These are phyloP conservation scores for Diaporthe citrichinensis DNA, from an alignment of 2,329 filamentous ascomycete species.

Conservation along the genomic window DNA sequence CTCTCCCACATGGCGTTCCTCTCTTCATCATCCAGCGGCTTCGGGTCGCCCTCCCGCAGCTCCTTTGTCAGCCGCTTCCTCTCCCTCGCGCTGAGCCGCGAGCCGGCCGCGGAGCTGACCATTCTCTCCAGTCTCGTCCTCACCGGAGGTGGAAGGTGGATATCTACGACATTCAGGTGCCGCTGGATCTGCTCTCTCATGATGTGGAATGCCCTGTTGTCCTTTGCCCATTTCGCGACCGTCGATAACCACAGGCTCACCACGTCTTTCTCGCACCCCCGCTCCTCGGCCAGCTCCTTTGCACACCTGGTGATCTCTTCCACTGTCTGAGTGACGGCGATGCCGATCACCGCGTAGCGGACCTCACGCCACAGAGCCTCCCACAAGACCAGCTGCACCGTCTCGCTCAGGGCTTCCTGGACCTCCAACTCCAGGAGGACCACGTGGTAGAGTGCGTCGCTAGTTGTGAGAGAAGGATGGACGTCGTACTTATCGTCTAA, in stretches of 20 bases:
- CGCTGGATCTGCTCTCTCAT: slow-evolving; percentile 47
- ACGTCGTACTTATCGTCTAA: slow-evolving; percentile 49
- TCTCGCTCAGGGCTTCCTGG: slow-evolving; percentile 43
- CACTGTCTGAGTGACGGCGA: slow-evolving; percentile 42
- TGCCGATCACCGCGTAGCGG: slow-evolving; percentile 47
- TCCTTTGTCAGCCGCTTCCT: slow-evolving; percentile 19
- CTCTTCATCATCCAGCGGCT: slow-evolving; percentile 38
- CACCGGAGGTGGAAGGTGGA: slow-evolving; percentile 43
- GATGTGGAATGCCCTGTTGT: slow-evolving; percentile 44
- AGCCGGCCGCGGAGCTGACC: slow-evolving; percentile 18
- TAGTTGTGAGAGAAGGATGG: slow-evolving; percentile 48
- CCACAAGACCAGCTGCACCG: slow-evolving; percentile 47
- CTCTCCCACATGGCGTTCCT: slow-evolving; percentile 44
- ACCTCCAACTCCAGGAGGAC: slow-evolving; percentile 46
- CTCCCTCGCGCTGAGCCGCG: slow-evolving; percentile 30
- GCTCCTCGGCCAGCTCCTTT: slow-evolving; percentile 25
- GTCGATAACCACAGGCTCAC: slow-evolving; percentile 41
- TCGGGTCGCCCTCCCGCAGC: slow-evolving; percentile 29
- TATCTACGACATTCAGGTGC: slow-evolving; percentile 46
- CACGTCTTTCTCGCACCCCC: slow-evolving; percentile 18
- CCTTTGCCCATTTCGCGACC: slow-evolving; percentile 42
- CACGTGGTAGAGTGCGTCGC: slow-evolving; percentile 49
- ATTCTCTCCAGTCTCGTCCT: slow-evolving; percentile 39
- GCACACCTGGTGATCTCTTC: slow-evolving; percentile 41
- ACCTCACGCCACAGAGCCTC: slow-evolving; percentile 49